Base-by-base conservation (phyloP, 1,284 basidiomycete species). In the Heliocybe sulcata region DNA sequence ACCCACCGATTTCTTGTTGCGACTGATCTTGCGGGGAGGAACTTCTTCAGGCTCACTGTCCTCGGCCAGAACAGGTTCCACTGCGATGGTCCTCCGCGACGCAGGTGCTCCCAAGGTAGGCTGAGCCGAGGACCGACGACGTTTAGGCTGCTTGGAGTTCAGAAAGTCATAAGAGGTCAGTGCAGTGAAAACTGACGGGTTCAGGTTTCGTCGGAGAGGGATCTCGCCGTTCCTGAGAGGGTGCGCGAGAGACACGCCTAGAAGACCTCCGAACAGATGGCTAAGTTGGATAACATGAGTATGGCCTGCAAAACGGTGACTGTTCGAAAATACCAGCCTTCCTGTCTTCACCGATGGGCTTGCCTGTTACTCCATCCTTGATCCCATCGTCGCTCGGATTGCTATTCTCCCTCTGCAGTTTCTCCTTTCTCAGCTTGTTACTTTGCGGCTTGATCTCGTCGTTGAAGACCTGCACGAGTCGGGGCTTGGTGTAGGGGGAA, bases 401-500 rank as follows among this genome's bases (percentile, higher is more conserved):
- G 59, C 87, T 85, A 59, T 83, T 82, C 66, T 84, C 79, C 63
- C 77, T 78, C 70, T 83, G 81, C 53, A 84, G 58, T 47, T 83
- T 74, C 59, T 91, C 84, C 60, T 81, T 85, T 66, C 81, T 82
- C 54, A 88, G 70, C 61, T 83, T 85, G 19, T 70, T 66, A 3
- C 80, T 75, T 55, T 81, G 80, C 8, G 83, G 73, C 62, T 80
- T 83, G 61, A 98, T 80, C 68, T 92, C 77, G 33, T 85, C 77
- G 57, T 92, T 83, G 71, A 94, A 98, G 2, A 87, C 72, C 38
- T 83, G 76, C 10, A 98, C 80, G 23, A 98, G 82, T 63, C 92
- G 93, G 4, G 85, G 76, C 71, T 98, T 98, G 59, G 90, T 92
- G 63, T 90, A 87, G 1, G 84, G 83, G 2, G 85, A 81, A 4